Base-by-base conservation (phyloP, 2,329 filamentous ascomycete genomes). In the Phoma herbarum region DNA sequence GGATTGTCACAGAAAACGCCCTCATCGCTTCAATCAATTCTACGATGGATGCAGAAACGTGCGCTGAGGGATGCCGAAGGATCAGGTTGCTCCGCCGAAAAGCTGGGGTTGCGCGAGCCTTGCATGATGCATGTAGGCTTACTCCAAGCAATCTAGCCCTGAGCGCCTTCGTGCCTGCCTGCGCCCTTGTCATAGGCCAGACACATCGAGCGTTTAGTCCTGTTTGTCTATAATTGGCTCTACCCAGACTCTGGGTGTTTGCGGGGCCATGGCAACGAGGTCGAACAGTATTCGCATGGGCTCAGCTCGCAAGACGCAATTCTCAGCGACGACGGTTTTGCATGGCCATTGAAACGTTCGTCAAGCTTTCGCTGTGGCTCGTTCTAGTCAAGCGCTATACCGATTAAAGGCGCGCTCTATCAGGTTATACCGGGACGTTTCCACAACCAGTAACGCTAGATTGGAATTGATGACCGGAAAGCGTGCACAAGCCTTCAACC, bases 151-250 rank as follows among this genome's bases (percentile, higher is more conserved):
- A 55, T 59, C 52, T 66, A 61, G 60, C 42, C 59, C 57, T 39
- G 33, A 37, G 35, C 31, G 57, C 28, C 52, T 42, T 63, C 53
- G 64, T 66, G 65, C 54, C 46, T 50, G 23, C 55, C 59, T 39
- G 58, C 56, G 20, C 35, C 11, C 25, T 49, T 20, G 57, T 46
- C 39, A 68, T 67, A 67, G 64, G 66, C 51, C 47, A 52, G 55
- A 43, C 49, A 52, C 44, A n/a, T 49, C 20, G 16, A 48, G 33
- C 18, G 39, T 47, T 51, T 41, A 42, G 48, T 53, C 20, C 23
- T 41, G 29, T 25, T 29, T 20, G 22, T 44, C 55, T 48, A 44
- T 47, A 28, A 57, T 53, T 55, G 52, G 54, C 18, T 26, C 12
- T 26, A 33, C 26, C 10, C 22, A 33, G 50, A 37, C 37, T 25